Conservation (phyloP, 208 protist species). For the Trypanosoma cruzi region DNA sequence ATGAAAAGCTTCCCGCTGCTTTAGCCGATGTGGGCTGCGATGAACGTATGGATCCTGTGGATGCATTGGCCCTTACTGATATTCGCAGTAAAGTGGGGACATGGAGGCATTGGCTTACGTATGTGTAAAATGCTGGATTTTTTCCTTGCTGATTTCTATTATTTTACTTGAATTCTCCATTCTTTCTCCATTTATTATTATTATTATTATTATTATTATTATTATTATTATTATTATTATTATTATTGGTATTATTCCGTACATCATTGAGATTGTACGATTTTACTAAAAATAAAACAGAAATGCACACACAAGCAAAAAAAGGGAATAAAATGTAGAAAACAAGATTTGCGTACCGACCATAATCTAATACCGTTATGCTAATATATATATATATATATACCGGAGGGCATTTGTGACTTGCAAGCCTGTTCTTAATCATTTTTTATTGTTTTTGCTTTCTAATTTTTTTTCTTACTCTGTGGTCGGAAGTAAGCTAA, state of each 20-base stretch:
- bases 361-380: no score
- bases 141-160: neutral
- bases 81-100: slow-evolving; percentile 54
- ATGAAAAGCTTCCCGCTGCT: slow-evolving; percentile 39
- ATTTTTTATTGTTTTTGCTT: neutral
- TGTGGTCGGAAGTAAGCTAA: neutral
- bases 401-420: neutral
- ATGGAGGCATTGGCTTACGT: slow-evolving; percentile 72
- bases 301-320: neutral
- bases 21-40: slow-evolving; percentile 69
- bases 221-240: no score
- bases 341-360: neutral
- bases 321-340: neutral
- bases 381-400: no score
- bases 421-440: neutral
- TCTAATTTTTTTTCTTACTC: neutral
- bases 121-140: slow-evolving; percentile 35
- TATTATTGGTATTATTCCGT: slow-evolving; percentile 7
- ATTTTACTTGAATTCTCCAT: neutral
- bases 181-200: neutral
- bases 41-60: slow-evolving; percentile 40
- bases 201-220: slow-evolving; percentile 13
- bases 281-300: neutral
- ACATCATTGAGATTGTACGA: neutral
- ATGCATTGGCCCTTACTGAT: slow-evolving; percentile 58